Conservation (phyloP, 2,329 filamentous ascomycete species). For the Aspergillus fumigatiaffinis region DNA sequence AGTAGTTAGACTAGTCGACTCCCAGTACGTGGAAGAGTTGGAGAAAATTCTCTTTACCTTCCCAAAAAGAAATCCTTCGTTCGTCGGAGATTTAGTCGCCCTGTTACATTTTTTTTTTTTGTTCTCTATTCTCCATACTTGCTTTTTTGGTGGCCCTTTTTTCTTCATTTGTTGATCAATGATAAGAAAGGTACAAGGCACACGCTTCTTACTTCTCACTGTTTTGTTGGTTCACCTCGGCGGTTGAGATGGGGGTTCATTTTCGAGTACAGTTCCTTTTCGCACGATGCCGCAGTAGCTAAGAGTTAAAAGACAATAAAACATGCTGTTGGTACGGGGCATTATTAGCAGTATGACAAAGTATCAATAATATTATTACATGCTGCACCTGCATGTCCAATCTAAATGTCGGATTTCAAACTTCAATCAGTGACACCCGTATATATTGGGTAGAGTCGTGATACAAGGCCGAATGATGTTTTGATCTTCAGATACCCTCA, state of each 20-base stretch:
- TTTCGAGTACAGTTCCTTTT: neutral
- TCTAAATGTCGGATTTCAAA: neutral
- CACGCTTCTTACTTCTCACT: neutral
- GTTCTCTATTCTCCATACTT: neutral
- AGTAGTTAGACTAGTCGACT: neutral
- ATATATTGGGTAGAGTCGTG: neutral
- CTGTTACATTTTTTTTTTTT: neutral
- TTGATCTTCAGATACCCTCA: neutral
- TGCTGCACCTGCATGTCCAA: neutral
- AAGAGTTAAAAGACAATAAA: neutral
- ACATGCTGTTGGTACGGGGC: neutral
- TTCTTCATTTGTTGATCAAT: neutral
- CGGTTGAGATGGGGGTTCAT: neutral
- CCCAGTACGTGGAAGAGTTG: neutral
- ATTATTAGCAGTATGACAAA: neutral
- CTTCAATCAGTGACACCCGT: neutral
- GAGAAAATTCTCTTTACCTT: neutral
- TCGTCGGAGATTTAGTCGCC: neutral
- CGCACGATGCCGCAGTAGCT: neutral
- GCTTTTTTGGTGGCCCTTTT: neutral
- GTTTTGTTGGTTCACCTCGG: neutral
- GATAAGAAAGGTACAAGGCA: neutral
- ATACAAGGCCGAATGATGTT: neutral
- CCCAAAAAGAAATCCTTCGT: neutral
- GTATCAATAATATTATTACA: neutral